Evolutionary conservation across 768 basidiomycete species (phyloP).

Genomic region (Paxillus involutus): DNA sequence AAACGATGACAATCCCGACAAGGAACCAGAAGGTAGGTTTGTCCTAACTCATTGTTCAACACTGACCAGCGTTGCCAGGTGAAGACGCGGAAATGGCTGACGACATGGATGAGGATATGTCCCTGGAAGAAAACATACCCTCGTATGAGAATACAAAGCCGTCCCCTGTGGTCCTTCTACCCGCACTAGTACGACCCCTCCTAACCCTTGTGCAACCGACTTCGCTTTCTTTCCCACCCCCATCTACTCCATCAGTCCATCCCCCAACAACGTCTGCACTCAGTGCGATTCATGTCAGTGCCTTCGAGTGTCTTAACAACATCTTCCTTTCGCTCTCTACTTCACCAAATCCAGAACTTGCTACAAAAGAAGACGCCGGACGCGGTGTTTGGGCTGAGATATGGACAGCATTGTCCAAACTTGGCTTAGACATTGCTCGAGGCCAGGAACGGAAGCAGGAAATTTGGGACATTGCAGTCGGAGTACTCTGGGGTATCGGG

Average conservation of each 20-base stretch:
- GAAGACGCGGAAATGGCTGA: constrained; percentile 41
- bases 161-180: constrained; percentile 38
- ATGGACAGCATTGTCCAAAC: constrained; percentile 59
- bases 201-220: constrained; percentile 74
- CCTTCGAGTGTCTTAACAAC: constrained; percentile 90
- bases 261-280: constrained; percentile 89
- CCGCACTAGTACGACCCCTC: constrained; percentile 65
- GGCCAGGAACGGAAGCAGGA: constrained; percentile 72
- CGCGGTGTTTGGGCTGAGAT: constrained; percentile 59
- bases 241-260: constrained; percentile 66
- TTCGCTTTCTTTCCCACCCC: constrained; percentile 77
- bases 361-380: constrained; percentile 50
- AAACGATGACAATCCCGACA: constrained; percentile 33
- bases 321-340: constrained; percentile 74
- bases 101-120: constrained; percentile 23
- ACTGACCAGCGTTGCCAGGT: constrained; percentile 39
- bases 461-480: constrained; percentile 77
- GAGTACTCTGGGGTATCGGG: constrained; percentile 88
- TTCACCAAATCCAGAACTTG: constrained; percentile 39
- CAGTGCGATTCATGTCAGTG: constrained; percentile 78
- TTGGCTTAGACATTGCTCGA: constrained; percentile 57
- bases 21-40: constrained; percentile 36
- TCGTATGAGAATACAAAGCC: constrained; percentile 29
- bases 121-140: constrained; percentile 20
- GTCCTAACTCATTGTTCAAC: constrained; percentile 7